These are phyloP conservation scores for Echium plantagineum DNA, from an alignment of 257 asterid genomes.

Conservation along the genomic window DNA sequence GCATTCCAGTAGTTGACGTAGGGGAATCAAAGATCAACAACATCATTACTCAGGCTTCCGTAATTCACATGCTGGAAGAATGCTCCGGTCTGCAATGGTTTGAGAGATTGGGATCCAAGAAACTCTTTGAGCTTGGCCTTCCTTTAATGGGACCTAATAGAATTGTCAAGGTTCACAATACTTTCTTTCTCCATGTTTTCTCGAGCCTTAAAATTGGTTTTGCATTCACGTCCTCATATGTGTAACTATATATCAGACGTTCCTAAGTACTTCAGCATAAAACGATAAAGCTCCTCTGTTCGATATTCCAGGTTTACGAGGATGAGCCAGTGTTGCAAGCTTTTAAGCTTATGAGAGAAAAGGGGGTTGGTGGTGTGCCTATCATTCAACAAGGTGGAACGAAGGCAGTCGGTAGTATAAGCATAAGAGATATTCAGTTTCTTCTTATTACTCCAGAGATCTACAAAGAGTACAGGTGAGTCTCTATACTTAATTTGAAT, in stretches of 20 bases:
- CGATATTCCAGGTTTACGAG: conserved; percentile 43
- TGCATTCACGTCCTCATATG: background rate
- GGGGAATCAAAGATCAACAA: conserved; percentile 77
- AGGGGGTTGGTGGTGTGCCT: conserved; percentile 89
- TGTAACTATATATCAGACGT: background rate
- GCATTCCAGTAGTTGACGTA: conserved; percentile 81
- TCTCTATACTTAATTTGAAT: background rate
- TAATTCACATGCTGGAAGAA: conserved; percentile 92
- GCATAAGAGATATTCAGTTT: conserved; percentile 91
- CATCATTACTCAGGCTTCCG: conserved; percentile 87
- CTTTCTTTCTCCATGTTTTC: background rate
- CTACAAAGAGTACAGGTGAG: conserved; percentile 78
- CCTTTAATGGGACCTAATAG: conserved; percentile 56
- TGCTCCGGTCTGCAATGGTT: conserved; percentile 98
- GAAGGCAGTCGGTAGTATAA: conserved; percentile 82
- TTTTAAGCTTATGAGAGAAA: conserved; percentile 76
- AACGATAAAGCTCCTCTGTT: background rate
- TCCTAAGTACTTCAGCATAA: too few species aligned
- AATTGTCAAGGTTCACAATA: conserved; percentile 50
- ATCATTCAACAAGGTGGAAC: conserved; percentile 65
- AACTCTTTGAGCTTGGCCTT: conserved; percentile 77
- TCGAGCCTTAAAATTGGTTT: background rate
- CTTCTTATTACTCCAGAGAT: conserved; percentile 91
- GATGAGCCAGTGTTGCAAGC: conserved; percentile 98
- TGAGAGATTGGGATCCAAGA: conserved; percentile 94